phyloP scores from a whole-genome alignment of 2,329 filamentous ascomycete genomes.

The Penicillium nordicum region DNA sequence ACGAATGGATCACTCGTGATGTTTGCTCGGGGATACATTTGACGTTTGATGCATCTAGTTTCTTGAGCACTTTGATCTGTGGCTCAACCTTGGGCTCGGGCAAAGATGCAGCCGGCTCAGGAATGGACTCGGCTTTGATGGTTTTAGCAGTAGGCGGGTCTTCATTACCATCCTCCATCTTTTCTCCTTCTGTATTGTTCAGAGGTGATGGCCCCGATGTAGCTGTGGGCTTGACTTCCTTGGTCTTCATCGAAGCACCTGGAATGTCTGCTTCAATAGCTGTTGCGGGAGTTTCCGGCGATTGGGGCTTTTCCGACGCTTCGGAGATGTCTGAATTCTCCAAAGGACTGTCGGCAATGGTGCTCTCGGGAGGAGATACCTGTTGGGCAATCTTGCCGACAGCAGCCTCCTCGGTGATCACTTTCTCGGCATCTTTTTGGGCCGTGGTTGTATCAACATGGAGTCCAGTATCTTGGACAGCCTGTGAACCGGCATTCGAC shows the following conservation, averaged over 20 bases:
- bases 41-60: slow-evolving; percentile 36
- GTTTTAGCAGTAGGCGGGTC: neutral
- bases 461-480: neutral
- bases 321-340: neutral
- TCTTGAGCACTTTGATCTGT: slow-evolving; percentile 2
- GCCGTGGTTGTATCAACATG: neutral
- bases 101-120: neutral
- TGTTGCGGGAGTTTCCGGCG: neutral
- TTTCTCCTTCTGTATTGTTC: neutral
- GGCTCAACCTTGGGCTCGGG: neutral
- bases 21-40: slow-evolving; percentile 66
- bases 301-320: neutral
- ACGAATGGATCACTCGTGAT: slow-evolving; percentile 74
- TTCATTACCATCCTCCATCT: neutral
- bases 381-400: neutral
- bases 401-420: neutral
- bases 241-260: neutral
- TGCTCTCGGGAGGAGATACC: neutral
- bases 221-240: neutral
- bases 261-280: neutral
- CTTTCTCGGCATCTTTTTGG: neutral
- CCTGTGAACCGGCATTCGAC: neutral
- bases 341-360: neutral
- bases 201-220: neutral
- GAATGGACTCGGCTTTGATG: neutral